A percentile compares a stretch with the other conserved stretches of the same genome.
Conservation (phyloP, 1,284 basidiomycete genomes). For the Afroboletus lepidellus region DNA sequence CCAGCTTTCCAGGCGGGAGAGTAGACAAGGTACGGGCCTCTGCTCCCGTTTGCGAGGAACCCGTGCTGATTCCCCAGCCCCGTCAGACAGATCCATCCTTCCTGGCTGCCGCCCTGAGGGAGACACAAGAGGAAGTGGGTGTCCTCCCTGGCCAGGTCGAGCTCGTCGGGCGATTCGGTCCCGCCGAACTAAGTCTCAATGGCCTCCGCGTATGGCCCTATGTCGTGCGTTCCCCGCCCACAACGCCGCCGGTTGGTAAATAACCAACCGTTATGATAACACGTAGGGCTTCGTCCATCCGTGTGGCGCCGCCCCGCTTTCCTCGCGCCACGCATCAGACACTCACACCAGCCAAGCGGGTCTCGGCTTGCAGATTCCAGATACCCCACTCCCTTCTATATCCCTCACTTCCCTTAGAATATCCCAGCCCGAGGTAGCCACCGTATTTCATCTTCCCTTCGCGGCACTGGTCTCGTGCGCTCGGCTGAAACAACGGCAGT, state of each 20-base stretch:
- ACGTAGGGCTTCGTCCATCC: constrained; percentile 63
- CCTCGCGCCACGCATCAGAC: neutral
- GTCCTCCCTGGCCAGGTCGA: constrained; percentile 57
- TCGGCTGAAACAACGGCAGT: constrained; percentile 51
- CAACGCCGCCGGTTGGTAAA: too few relatives aligned
- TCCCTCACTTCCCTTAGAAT: constrained; percentile 50
- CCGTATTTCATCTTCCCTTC: constrained; percentile 70
- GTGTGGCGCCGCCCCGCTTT: neutral
- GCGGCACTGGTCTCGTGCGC: constrained; percentile 44
- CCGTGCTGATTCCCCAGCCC: constrained; percentile 7
- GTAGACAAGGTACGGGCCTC: constrained; percentile 53
- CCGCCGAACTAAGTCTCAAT: constrained; percentile 56
- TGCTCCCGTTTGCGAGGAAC: neutral
- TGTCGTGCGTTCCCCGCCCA: constrained; percentile 51
- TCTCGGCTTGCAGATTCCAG: neutral
- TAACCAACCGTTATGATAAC: too few relatives aligned
- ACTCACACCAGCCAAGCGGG: neutral
- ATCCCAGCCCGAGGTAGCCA: constrained; percentile 64
- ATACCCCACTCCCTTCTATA: constrained; percentile 57
- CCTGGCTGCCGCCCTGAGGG: constrained; percentile 60
- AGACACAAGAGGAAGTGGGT: constrained; percentile 74
- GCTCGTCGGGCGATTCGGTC: constrained; percentile 62
- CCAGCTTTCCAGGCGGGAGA: constrained; percentile 77
- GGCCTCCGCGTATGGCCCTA: constrained; percentile 72
- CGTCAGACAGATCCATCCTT: constrained; percentile 56